Conservation (phyloP, 768 basidiomycete species). For the Gelatoporia subvermispora region DNA sequence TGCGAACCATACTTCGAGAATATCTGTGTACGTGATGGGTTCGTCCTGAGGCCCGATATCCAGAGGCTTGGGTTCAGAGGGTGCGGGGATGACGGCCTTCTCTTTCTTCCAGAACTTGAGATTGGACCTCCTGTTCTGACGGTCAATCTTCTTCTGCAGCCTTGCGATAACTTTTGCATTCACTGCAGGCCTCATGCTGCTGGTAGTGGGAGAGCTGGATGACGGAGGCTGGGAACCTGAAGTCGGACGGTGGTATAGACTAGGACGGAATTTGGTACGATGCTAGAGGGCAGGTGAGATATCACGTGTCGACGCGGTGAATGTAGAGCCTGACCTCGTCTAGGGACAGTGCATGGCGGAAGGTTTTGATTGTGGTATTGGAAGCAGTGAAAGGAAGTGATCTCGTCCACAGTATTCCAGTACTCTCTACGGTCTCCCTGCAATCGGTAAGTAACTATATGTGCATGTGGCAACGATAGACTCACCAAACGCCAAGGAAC, state of each 20-base stretch:
- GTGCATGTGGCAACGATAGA: background rate
- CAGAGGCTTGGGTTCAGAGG: background rate
- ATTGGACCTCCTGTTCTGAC: too few relatives aligned
- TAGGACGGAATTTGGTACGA: slow-evolving; percentile 63
- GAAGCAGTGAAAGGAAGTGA: slow-evolving; percentile 64
- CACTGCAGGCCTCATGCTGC: background rate
- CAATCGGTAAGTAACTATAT: background rate
- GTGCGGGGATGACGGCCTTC: background rate
- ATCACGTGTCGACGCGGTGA: too few relatives aligned
- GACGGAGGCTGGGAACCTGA: slow-evolving; percentile 20
- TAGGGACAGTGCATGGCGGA: slow-evolving; percentile 73
- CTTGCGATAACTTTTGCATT: background rate
- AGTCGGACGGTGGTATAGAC: slow-evolving; percentile 48
- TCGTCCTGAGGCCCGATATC: too few relatives aligned
- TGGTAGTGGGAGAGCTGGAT: background rate
- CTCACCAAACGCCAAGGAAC: slow-evolving; percentile 74
- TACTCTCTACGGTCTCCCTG: slow-evolving; percentile 79
- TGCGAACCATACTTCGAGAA: slow-evolving; percentile 77
- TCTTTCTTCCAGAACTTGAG: background rate
- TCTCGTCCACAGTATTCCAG: slow-evolving; percentile 57
- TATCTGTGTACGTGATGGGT: slow-evolving; percentile 34
- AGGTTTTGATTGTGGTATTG: slow-evolving; percentile 62
- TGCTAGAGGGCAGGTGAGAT: too few relatives aligned
- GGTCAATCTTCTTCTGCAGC: too few relatives aligned
- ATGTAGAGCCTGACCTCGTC: slow-evolving; percentile 54